These are phyloP conservation scores for Westerdykella sp. DNA, from an alignment of 2,329 filamentous ascomycete genomes.

Conservation along the genomic window DNA sequence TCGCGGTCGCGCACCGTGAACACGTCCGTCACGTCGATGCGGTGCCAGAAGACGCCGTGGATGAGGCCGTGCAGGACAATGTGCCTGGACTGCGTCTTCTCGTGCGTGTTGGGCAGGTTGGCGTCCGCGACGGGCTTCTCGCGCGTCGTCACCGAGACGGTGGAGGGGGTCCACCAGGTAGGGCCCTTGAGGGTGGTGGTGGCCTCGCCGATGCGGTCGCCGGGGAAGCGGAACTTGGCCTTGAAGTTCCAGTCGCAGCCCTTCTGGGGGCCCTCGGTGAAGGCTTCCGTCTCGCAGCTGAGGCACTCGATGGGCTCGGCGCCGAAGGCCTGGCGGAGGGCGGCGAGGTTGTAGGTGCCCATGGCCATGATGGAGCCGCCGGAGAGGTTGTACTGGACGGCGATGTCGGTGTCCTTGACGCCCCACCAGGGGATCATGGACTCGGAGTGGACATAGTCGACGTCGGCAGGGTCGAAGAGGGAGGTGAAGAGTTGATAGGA, in stretches of 20 bases:
- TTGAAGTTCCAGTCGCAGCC: constrained; percentile 2
- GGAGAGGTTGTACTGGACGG: constrained; percentile 31
- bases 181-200: background rate
- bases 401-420: constrained; percentile 24
- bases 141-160: background rate
- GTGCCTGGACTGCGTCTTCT: background rate
- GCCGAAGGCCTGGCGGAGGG: constrained; percentile 18
- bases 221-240: constrained; percentile 3
- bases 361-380: constrained; percentile 34
- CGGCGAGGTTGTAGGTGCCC: constrained; percentile 26
- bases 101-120: background rate
- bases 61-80: constrained; percentile 1
- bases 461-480: constrained; percentile 24
- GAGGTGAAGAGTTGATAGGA: constrained; percentile 28
- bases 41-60: background rate
- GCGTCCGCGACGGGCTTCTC: background rate
- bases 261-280: background rate
- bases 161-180: background rate
- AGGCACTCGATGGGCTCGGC: constrained; percentile 21
- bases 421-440: constrained; percentile 20
- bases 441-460: constrained; percentile 25
- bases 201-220: constrained; percentile 1
- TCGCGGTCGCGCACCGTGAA: constrained; percentile 1
- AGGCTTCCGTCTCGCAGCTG: background rate
- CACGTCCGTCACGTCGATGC: constrained; percentile 1